Evolutionary conservation across 2,329 filamentous ascomycete species (phyloP).

Genomic region (Lachnellula subtilissima): DNA sequence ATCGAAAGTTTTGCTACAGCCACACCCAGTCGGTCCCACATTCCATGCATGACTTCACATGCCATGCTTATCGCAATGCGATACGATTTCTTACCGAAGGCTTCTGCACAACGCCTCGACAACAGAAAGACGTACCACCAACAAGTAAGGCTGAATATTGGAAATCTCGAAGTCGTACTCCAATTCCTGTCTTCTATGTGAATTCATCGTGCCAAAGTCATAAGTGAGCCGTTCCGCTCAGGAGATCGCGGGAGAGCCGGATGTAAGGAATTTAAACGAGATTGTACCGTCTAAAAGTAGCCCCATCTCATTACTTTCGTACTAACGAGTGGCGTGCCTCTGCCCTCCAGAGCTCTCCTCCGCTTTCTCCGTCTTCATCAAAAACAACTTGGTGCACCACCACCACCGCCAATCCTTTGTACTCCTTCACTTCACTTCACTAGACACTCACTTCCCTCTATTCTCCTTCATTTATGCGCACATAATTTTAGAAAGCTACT

Average conservation of each 20-base stretch:
- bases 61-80: too few species aligned
- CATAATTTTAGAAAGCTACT: constrained; percentile 21
- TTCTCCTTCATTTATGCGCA: constrained; percentile 29
- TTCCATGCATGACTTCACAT: too few species aligned
- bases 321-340: constrained; percentile 10
- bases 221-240: background rate
- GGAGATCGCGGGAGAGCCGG: constrained; percentile 15
- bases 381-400: background rate
- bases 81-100: too few species aligned
- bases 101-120: too few species aligned
- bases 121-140: too few species aligned
- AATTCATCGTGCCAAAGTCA: background rate
- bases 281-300: constrained; percentile 15
- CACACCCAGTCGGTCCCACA: too few species aligned
- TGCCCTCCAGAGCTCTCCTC: constrained; percentile 1
- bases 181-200: background rate
- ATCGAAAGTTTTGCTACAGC: too few species aligned
- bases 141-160: too few species aligned
- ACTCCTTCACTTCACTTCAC: background rate
- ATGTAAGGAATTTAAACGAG: constrained; percentile 23
- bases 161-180: too few species aligned
- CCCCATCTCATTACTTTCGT: background rate
- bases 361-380: background rate
- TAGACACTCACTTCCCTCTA: background rate
- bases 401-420: too few species aligned